phyloP scores from a whole-genome alignment of 1,139 yeast genomes.

The Ashbya aceris region DNA sequence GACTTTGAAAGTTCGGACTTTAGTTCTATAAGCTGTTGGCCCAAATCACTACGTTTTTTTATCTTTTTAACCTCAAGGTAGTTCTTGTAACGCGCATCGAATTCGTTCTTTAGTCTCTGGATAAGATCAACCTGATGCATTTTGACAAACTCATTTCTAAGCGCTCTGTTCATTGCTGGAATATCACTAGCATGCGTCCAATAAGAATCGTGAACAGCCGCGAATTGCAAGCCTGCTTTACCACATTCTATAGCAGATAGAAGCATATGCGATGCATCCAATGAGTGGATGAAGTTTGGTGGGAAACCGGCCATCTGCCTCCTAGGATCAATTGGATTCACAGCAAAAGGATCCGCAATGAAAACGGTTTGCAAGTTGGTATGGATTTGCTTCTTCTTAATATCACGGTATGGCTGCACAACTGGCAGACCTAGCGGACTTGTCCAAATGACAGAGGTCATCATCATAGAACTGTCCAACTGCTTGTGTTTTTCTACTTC shows the following conservation, averaged over 20 bases:
- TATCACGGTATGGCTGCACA: constrained; percentile 87
- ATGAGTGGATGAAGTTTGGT: constrained; percentile 89
- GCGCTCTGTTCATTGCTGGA: constrained; percentile 56
- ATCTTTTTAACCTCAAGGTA: constrained; percentile 54
- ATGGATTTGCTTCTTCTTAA: constrained; percentile 50
- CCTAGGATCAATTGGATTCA: constrained; percentile 75
- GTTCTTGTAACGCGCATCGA: constrained; percentile 68
- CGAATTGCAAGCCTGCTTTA: constrained; percentile 62
- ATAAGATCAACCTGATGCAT: constrained; percentile 70
- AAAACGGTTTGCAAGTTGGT: constrained; percentile 80
- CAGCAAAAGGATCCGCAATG: constrained; percentile 74
- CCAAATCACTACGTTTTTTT: constrained; percentile 46
- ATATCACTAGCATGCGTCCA: constrained; percentile 96
- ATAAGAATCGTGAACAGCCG: constrained; percentile 95
- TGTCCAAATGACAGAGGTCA: constrained; percentile 95
- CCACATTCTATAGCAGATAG: constrained; percentile 78
- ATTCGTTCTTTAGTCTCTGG: constrained; percentile 63
- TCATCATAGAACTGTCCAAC: constrained; percentile 39
- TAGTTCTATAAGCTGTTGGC: constrained; percentile 39
- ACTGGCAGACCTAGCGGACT: constrained; percentile 89
- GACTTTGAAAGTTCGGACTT: constrained; percentile 43
- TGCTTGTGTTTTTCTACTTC: constrained; percentile 33
- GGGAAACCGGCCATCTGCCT: constrained; percentile 93
- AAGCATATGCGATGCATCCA: constrained; percentile 96
- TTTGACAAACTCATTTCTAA: constrained; percentile 72